These are phyloP conservation scores for Zangia roseola DNA, from an alignment of 768 basidiomycete species.

Conservation along the genomic window DNA sequence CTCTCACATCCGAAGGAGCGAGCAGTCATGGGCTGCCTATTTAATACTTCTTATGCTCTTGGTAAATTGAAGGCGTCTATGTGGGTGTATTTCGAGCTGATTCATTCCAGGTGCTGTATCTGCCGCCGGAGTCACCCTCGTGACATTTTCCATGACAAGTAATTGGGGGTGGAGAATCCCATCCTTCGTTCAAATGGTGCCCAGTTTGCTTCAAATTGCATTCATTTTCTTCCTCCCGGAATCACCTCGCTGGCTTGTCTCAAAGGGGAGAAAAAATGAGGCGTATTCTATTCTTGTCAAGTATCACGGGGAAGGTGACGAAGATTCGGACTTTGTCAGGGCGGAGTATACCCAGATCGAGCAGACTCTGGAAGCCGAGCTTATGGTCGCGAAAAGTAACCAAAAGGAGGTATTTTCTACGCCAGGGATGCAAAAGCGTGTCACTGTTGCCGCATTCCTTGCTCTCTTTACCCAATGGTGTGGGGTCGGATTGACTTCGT, in stretches of 20 bases:
- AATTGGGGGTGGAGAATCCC: constrained; percentile 75
- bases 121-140: constrained; percentile 56
- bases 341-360: constrained; percentile 59
- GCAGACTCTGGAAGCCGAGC: constrained; percentile 43
- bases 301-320: constrained; percentile 62
- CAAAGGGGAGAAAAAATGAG: constrained; percentile 51
- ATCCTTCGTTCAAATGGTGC: constrained; percentile 53
- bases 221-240: constrained; percentile 63
- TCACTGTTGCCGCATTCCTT: constrained; percentile 10
- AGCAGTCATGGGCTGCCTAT: constrained; percentile 12
- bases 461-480: constrained; percentile 16
- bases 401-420: constrained; percentile 4
- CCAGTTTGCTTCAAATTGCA: constrained; percentile 49
- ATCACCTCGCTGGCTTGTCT: constrained; percentile 64
- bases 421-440: constrained; percentile 16
- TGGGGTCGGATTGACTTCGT: constrained; percentile 15
- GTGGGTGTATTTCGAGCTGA: not conserved
- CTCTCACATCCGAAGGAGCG: constrained; percentile 26
- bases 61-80: constrained; percentile 3
- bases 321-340: constrained; percentile 49
- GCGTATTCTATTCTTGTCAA: constrained; percentile 48
- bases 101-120: constrained; percentile 10
- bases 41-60: constrained; percentile 6
- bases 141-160: constrained; percentile 56
- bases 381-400: not conserved